These are phyloP conservation scores for Pestalotiopsis sp. DNA, from an alignment of 2,329 filamentous ascomycete species.

Conservation along the genomic window DNA sequence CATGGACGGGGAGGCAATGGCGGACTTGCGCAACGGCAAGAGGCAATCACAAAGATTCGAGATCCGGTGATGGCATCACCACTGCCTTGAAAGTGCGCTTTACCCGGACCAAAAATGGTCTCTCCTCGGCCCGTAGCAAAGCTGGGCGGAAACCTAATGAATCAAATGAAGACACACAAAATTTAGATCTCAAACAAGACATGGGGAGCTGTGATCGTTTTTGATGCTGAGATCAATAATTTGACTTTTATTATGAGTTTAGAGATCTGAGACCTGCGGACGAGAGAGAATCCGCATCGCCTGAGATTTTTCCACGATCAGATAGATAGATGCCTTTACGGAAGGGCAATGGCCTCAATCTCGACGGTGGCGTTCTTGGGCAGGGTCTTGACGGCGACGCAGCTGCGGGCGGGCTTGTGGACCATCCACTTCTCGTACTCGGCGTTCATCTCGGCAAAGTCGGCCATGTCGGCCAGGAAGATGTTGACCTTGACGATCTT, in stretches of 20 bases:
- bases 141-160: background rate
- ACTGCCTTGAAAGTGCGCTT: background rate
- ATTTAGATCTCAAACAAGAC: background rate
- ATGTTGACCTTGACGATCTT: slow-evolving; percentile 91
- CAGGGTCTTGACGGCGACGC: slow-evolving; percentile 86
- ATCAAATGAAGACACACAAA: background rate
- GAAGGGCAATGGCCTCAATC: slow-evolving; percentile 84
- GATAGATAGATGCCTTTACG: slow-evolving; percentile 25
- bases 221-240: slow-evolving; percentile 26
- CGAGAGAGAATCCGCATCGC: background rate
- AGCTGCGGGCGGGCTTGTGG: slow-evolving; percentile 85
- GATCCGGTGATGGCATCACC: background rate
- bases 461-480: slow-evolving; percentile 88
- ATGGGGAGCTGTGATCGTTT: background rate
- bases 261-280: background rate
- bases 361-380: slow-evolving; percentile 86
- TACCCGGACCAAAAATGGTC: background rate
- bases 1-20: background rate
- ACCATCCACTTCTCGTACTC: slow-evolving; percentile 83
- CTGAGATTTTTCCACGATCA: background rate
- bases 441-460: slow-evolving; percentile 85
- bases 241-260: background rate
- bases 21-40: background rate
- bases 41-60: background rate
- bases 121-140: background rate